These are phyloP conservation scores for Sporopachydermia quercuum DNA, from an alignment of 805 yeast genomes.

Conservation along the genomic window DNA sequence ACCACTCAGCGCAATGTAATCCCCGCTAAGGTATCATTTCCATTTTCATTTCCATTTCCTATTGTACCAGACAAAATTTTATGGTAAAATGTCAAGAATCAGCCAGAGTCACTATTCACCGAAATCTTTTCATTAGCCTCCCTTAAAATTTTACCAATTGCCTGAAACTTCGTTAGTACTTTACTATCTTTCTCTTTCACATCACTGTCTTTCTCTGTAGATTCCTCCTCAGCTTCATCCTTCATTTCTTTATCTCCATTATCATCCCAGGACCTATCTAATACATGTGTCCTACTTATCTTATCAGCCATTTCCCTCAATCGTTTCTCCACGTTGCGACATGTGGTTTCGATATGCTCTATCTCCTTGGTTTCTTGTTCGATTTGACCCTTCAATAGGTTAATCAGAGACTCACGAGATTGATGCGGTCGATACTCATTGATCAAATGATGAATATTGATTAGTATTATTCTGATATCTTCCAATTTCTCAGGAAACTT, in stretches of 20 bases:
- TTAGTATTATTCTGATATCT: constrained; percentile 61
- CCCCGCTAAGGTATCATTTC: too few relatives aligned
- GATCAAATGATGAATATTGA: constrained; percentile 81
- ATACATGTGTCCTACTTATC: not conserved
- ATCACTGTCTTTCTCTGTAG: too few relatives aligned
- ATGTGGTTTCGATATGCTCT: constrained; percentile 25
- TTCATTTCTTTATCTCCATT: not conserved
- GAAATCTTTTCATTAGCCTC: not conserved
- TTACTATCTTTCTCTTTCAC: too few relatives aligned
- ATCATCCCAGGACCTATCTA: not conserved
- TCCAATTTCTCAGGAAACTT: constrained; percentile 49
- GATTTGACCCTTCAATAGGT: constrained; percentile 57
- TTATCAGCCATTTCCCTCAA: constrained; percentile 13
- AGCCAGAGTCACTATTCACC: too few relatives aligned
- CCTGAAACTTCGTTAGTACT: too few relatives aligned
- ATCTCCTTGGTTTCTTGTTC: constrained; percentile 46
- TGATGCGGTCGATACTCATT: constrained; percentile 94
- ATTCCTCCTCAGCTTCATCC: not conserved
- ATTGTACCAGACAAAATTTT: too few relatives aligned
- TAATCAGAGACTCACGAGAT: constrained; percentile 74
- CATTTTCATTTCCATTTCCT: too few relatives aligned
- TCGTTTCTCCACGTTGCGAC: constrained; percentile 23
- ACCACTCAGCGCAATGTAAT: too few relatives aligned
- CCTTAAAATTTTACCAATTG: not conserved
- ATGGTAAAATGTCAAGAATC: too few relatives aligned